Evolutionary conservation across 2,329 filamentous ascomycete species (phyloP).

Genomic region (Aspergillus aculeatinus): DNA sequence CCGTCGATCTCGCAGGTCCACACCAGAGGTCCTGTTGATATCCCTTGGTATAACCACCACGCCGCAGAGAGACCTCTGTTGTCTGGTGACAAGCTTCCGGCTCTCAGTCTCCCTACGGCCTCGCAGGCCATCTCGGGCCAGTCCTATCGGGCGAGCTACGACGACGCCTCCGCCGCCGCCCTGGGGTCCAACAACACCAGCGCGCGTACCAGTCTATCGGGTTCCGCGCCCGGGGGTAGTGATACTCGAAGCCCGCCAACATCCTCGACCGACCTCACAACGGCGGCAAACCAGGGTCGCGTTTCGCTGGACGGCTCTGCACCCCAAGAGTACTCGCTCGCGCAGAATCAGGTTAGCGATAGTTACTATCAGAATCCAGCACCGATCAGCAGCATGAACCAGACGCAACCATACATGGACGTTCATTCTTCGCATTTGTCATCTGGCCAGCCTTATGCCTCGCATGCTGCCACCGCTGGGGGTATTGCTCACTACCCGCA

Average conservation of each 20-base stretch:
- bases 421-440: slow-evolving; percentile 76
- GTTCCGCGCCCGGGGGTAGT: slow-evolving; percentile 48
- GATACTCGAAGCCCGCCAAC: slow-evolving; percentile 73
- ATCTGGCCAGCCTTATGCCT: slow-evolving; percentile 69
- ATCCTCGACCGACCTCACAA: slow-evolving; percentile 51
- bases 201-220: slow-evolving; percentile 57
- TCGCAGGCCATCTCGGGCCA: slow-evolving; percentile 66
- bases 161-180: slow-evolving; percentile 54
- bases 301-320: slow-evolving; percentile 36
- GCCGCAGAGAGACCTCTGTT: slow-evolving; percentile 62
- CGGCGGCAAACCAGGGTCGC: slow-evolving; percentile 41
- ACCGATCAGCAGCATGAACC: slow-evolving; percentile 68
- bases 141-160: slow-evolving; percentile 74
- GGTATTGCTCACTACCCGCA: slow-evolving; percentile 74
- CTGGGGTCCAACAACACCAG: slow-evolving; percentile 51
- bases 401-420: slow-evolving; percentile 78
- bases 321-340: slow-evolving; percentile 35
- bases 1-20: slow-evolving; percentile 81
- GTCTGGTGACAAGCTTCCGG: slow-evolving; percentile 73
- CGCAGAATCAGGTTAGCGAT: slow-evolving; percentile 37
- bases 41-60: slow-evolving; percentile 67
- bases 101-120: slow-evolving; percentile 67
- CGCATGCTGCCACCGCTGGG: slow-evolving; percentile 73
- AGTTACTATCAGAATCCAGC: slow-evolving; percentile 44
- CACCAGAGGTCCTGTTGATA: slow-evolving; percentile 73